A percentile compares a stretch with the other conserved stretches of the same genome.
Evolutionary conservation across 208 protist genomes (phyloP).

Genomic region (Trichomonas vaginalis): DNA sequence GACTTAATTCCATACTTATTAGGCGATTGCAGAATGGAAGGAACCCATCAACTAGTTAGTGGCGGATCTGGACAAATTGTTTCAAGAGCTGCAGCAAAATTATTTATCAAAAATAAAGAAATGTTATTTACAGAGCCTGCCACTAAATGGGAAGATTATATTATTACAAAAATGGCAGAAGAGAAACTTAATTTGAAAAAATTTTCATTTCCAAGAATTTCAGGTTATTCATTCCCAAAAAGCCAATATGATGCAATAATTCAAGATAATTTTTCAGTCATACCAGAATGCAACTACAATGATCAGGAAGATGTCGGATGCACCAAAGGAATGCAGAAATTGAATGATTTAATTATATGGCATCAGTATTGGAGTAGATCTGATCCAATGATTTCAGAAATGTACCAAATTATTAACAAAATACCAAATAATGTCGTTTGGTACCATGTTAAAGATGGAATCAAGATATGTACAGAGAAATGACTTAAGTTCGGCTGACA

Average conservation of each 20-base stretch:
- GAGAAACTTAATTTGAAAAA: background rate
- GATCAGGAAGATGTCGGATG: background rate
- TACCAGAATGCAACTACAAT: background rate
- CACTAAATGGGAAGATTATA: background rate
- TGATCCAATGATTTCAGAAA: background rate
- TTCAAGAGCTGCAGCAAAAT: background rate
- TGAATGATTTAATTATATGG: background rate
- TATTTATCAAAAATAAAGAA: background rate
- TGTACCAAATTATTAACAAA: background rate
- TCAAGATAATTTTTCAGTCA: background rate
- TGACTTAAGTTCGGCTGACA: too few relatives aligned
- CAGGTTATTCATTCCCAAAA: background rate
- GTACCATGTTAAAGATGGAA: background rate
- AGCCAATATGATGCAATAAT: background rate
- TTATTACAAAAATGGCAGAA: background rate
- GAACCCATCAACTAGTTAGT: background rate
- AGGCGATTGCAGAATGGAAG: background rate
- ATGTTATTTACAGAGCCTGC: background rate
- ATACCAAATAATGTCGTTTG: background rate
- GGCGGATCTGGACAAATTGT: background rate
- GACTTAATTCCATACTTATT: background rate
- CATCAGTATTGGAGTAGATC: background rate
- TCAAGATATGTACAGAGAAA: background rate
- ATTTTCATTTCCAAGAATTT: background rate
- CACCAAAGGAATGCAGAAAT: background rate